Conservation (phyloP, 1,284 basidiomycete species). For the Melanopsichium pennsylvanicum region DNA sequence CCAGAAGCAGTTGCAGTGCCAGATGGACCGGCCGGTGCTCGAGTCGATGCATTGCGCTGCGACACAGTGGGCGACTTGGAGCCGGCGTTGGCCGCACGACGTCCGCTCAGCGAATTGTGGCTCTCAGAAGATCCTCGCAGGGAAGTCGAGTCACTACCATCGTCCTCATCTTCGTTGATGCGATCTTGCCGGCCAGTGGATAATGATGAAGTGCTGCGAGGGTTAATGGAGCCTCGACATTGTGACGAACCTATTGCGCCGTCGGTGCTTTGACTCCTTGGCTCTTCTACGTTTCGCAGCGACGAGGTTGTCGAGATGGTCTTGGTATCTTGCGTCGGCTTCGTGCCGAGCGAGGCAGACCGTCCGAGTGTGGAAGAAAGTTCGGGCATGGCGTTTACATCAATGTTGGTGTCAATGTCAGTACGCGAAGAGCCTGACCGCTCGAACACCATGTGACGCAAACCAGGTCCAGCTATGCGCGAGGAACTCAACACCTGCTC, state of each 20-base stretch:
- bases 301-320: conserved; percentile 27
- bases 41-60: neutral
- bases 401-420: conserved; percentile 20
- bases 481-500: conserved; percentile 55
- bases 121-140: conserved; percentile 11
- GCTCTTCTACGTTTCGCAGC: conserved; percentile 7
- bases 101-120: conserved; percentile 1
- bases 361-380: conserved; percentile 26
- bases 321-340: conserved; percentile 18
- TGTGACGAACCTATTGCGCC: conserved; percentile 1
- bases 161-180: conserved; percentile 12
- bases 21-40: neutral
- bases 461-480: conserved; percentile 37
- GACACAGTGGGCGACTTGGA: conserved; percentile 1
- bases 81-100: neutral
- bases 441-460: conserved; percentile 57
- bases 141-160: conserved; percentile 4
- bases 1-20: neutral
- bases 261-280: conserved; percentile 29
- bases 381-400: conserved; percentile 22
- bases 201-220: conserved; percentile 3
- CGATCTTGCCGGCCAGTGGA: conserved; percentile 1
- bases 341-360: conserved; percentile 20
- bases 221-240: conserved; percentile 13
- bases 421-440: conserved; percentile 24